Evolutionary conservation across 1,284 basidiomycete species (phyloP).

Genomic region (Agroathelia rolfsii): DNA sequence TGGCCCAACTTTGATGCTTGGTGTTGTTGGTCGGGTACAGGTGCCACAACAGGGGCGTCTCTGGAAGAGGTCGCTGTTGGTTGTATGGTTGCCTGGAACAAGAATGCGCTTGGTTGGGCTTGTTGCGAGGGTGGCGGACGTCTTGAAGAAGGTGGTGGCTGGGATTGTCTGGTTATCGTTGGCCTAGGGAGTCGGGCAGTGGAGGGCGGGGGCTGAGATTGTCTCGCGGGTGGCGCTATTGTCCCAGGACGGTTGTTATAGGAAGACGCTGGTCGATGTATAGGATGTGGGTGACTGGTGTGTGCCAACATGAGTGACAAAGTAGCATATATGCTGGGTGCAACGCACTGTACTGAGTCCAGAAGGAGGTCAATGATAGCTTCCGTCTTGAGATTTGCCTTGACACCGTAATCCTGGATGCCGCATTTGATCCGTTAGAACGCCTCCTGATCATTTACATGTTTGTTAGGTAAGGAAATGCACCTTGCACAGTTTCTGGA

Average conservation of each 20-base stretch:
- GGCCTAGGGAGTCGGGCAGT: slow-evolving; percentile 18
- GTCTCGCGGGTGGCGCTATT: slow-evolving; percentile 18
- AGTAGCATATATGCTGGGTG: background rate
- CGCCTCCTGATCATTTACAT: slow-evolving; percentile 5
- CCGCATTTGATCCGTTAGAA: too few relatives aligned
- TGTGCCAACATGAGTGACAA: slow-evolving; percentile 9
- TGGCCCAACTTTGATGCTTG: too few relatives aligned
- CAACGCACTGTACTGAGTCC: slow-evolving; percentile 36
- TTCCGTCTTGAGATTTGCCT: slow-evolving; percentile 70
- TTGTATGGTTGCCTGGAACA: too few relatives aligned
- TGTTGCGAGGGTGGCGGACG: too few relatives aligned
- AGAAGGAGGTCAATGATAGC: slow-evolving; percentile 65
- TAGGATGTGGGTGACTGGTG: slow-evolving; percentile 11
- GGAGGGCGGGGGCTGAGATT: slow-evolving; percentile 16
- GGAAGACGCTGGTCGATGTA: slow-evolving; percentile 6
- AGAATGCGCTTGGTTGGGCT: too few relatives aligned
- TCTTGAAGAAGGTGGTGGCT: too few relatives aligned
- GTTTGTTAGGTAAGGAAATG: slow-evolving; percentile 8
- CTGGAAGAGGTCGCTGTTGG: too few relatives aligned
- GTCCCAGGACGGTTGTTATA: slow-evolving; percentile 15
- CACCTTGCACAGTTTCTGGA: slow-evolving; percentile 75
- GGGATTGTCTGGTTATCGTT: slow-evolving; percentile 27
- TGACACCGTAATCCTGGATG: slow-evolving; percentile 62
- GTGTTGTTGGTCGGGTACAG: too few relatives aligned
- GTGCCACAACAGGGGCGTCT: too few relatives aligned